Base-by-base conservation (phyloP, 2,329 filamentous ascomycete species). In the Xylaria sp. region DNA sequence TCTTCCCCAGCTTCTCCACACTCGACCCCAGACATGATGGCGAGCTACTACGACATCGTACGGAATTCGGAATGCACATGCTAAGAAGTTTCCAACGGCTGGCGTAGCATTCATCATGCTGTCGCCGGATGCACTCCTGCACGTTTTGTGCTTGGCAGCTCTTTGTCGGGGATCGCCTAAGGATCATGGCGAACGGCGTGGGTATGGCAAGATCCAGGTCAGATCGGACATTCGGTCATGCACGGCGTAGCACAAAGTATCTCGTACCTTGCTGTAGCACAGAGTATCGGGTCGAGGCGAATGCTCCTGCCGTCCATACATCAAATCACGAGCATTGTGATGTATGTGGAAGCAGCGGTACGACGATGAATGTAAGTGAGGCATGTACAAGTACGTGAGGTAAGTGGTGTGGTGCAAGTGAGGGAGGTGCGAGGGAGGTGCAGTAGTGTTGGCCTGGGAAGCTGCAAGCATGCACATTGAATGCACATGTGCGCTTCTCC, bases 231-330 rank as follows among this genome's bases (percentile, higher is more conserved):
- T 30, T 30, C 23, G 23, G 37, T 13, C 9, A 42, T 42, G 37
- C 37, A 42, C 37, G 37, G 37, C 37, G 37, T 42, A 9, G 8
- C 37, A 9, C 37, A 13, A 30, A 30, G 23, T 30, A 30, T 30
- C 23, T 42, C 37, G 37, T 42, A 42, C 37, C 37, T 63, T 18
- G 58, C 59, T 56, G 37, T 42, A 9, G 8, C 37, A 9, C 37
- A 13, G 23, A 30, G 23, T 30, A 30, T 30, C 23, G 23, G 9
- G 37, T 42, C 13, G 13, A 42, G 9, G 37, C 9, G 13, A 46
- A 13, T 46, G 13, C 11, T 46, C n/a, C 11, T 6, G 13, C 13
- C 13, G 42, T 6, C 11, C 42, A 46, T 46, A 6, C 11, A 46
- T 46, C 42, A 16, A 6, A 46, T 46, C 42, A 46, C 42, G 42